A percentile compares a stretch with the other conserved stretches of the same genome.
Evolutionary conservation across 148 eudicot species (phyloP).

Genomic region (Pharnaceum exiguum): DNA sequence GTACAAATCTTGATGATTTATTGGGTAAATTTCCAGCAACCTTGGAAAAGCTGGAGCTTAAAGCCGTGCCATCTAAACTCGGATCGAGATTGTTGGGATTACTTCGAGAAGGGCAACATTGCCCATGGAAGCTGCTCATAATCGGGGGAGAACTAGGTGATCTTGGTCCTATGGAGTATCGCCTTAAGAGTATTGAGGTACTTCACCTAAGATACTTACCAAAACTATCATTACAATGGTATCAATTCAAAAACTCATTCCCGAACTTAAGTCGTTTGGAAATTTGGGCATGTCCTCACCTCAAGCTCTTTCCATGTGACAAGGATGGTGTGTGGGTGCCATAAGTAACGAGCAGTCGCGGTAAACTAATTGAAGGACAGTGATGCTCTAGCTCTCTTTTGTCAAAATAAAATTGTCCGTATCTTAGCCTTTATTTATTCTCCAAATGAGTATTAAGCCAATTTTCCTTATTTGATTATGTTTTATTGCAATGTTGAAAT

Average conservation of each 20-base stretch:
- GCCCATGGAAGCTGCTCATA: conserved; percentile 4
- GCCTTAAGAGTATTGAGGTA: background rate
- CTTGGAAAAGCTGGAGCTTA: conserved; percentile 10
- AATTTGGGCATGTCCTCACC: conserved; percentile 10
- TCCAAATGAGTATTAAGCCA: no score
- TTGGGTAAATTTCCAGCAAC: background rate
- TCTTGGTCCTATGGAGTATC: background rate
- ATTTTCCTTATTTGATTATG: no score
- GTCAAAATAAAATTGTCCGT: no score
- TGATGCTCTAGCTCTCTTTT: no score
- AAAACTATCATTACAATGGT: conserved; percentile 8
- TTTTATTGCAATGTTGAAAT: no score
- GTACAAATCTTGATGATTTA: no score
- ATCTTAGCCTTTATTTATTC: no score
- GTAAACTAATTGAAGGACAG: no score
- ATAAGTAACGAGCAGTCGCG: no score
- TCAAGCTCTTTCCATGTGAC: conserved; percentile 10
- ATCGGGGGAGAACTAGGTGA: conserved; percentile 10
- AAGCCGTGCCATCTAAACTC: background rate
- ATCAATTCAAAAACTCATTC: background rate
- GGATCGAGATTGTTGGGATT: background rate
- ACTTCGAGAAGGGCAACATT: background rate
- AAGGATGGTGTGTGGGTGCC: conserved; percentile 19
- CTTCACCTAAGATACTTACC: conserved; percentile 7
- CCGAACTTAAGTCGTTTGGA: conserved; percentile 4